Base-by-base conservation (phyloP, 768 basidiomycete species). In the Kwoniella dendrophila region DNA sequence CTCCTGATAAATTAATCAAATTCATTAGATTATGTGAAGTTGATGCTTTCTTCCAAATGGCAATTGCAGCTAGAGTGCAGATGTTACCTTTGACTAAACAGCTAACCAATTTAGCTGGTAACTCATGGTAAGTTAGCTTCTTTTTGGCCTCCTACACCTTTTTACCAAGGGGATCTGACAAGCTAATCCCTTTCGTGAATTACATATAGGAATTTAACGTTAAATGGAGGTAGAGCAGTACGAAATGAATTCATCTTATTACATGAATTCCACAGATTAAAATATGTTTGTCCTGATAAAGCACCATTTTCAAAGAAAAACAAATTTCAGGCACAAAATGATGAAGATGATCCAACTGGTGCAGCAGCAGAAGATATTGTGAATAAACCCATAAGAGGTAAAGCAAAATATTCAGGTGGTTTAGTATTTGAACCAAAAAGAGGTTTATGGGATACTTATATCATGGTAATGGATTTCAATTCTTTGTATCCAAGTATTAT, bases 381-480 rank as follows among this genome's bases (percentile, higher is more conserved):
- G 1, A 77, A 82, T 3, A 90, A 90, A 71, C 81, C 82, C 43
- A 90, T 88, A 74, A 69, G 76, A 44, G 75, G 76, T 8, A 86
- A 87, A 52, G 95, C 97, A 81, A 98, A 97, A 81, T 99, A 92
- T 82, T 96, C 98, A 81, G 96, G 96, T 77, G 96, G 96, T 79
- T 84, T 98, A 54, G 96, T 99, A 20, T 93, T 99, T 67, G 91
- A 96, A 61, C 96, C 96, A 1, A 94, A 96, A 81, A 84, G 90
- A 56, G 92, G 94, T 11, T 82, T 99, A 40, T 98, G 92, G 90
- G 96, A 98, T 82, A 94, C 88, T 71, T 96, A 84, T 75, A 90
- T 98, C 79, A 84, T 99, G 18, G 96, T 99, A 79, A 99, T 99
- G 96, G 96, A 99, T 79, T 99, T 98, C 87, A 99, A 99, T 80